Conservation (phyloP, 192 early-diverging fungal genomes). For the Podochytrium sp. region DNA sequence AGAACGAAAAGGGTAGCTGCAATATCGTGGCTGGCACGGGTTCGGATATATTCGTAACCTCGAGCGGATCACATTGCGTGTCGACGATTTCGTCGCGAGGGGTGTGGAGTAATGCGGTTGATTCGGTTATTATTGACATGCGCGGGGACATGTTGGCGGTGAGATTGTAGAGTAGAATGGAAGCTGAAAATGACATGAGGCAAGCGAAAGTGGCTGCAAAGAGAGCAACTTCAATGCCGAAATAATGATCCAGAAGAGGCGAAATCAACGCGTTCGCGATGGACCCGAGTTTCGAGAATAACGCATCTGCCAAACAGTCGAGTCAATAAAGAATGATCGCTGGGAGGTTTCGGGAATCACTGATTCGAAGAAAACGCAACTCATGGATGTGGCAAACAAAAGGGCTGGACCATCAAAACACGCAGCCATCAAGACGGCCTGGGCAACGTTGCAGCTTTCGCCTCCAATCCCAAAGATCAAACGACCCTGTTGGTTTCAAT, state of each 20-base stretch:
- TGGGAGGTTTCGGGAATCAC: conserved; percentile 35
- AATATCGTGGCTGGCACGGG: background rate
- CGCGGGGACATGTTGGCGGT: background rate
- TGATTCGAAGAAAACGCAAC: conserved; percentile 33
- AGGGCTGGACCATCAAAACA: conserved; percentile 54
- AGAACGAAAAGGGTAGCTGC: conserved; percentile 49
- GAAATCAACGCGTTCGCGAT: conserved; percentile 55
- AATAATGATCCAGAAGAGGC: conserved; percentile 42
- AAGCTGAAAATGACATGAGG: conserved; percentile 42
- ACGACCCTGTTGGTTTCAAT: conserved; percentile 19
- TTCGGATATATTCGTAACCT: too few species aligned
- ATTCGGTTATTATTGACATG: background rate
- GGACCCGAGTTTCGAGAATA: conserved; percentile 52
- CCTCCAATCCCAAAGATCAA: conserved; percentile 55
- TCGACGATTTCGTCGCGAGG: background rate
- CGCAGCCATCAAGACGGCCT: conserved; percentile 47
- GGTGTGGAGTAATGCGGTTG: background rate
- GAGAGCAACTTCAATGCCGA: conserved; percentile 35
- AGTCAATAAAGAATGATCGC: background rate
- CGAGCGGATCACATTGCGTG: too few species aligned
- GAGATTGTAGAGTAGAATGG: background rate
- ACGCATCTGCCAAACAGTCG: conserved; percentile 40
- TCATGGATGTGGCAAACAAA: conserved; percentile 42
- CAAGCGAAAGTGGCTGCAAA: conserved; percentile 47
- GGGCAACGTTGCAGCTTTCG: conserved; percentile 52